phyloP scores from a whole-genome alignment of 768 basidiomycete genomes.

The Aureoboletus auriporus region DNA sequence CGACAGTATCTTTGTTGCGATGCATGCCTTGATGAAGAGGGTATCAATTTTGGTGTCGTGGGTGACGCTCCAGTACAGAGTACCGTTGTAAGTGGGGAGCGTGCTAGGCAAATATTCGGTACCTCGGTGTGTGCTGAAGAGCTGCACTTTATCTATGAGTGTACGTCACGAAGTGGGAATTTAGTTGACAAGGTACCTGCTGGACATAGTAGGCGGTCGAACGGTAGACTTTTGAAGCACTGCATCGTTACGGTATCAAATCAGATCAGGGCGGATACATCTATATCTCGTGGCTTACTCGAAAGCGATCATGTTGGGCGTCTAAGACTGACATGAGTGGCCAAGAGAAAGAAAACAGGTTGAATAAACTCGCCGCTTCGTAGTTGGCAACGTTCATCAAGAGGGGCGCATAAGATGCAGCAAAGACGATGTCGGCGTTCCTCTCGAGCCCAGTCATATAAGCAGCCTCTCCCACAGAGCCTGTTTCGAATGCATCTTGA shows the following conservation, averaged over 20 bases:
- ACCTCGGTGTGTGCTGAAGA: conserved; percentile 59
- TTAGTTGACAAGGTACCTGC: conserved; percentile 34
- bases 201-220: conserved; percentile 61
- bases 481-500: conserved; percentile 22
- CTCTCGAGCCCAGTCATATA: conserved; percentile 65
- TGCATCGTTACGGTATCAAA: conserved; percentile 27
- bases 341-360: neutral
- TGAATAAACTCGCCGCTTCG: conserved; percentile 45
- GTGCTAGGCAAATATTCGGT: conserved; percentile 61
- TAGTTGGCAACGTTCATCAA: conserved; percentile 44
- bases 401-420: conserved; percentile 55
- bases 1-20: too few relatives aligned
- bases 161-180: neutral
- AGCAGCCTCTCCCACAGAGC: conserved; percentile 52
- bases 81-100: conserved; percentile 43
- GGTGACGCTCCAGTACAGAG: conserved; percentile 60
- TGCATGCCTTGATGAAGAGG: conserved; percentile 53
- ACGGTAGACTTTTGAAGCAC: conserved; percentile 41
- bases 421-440: conserved; percentile 57
- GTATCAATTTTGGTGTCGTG: conserved; percentile 17
- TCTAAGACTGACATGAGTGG: conserved; percentile 12
- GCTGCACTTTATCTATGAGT: conserved; percentile 27
- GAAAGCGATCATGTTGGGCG: conserved; percentile 54
- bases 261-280: neutral
- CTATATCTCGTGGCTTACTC: conserved; percentile 38